A percentile compares a stretch with the other conserved stretches of the same genome.
Evolutionary conservation across 2,329 filamentous ascomycete species (phyloP).

Genomic region (Alternaria infectoria): DNA sequence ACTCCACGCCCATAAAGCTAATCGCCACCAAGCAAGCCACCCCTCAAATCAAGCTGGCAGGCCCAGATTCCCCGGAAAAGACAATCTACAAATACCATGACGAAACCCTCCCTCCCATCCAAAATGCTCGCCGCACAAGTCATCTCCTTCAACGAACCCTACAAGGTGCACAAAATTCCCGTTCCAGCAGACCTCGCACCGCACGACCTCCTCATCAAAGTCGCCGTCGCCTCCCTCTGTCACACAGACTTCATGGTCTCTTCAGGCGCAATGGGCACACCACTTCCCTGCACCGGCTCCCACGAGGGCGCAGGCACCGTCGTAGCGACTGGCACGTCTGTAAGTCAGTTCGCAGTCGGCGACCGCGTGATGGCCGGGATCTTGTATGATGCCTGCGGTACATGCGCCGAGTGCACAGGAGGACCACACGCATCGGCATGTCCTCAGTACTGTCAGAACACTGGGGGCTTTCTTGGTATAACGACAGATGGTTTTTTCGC

Average conservation of each 20-base stretch:
- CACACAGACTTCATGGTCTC: slow-evolving; percentile 67
- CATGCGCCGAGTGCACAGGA: neutral
- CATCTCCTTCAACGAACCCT: slow-evolving; percentile 62
- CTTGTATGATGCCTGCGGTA: neutral
- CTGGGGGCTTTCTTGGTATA: neutral
- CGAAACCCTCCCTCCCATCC: slow-evolving; percentile 45
- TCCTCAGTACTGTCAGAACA: neutral
- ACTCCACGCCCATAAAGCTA: neutral
- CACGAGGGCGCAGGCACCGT: slow-evolving; percentile 63
- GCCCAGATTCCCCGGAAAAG: neutral
- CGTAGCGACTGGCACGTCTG: slow-evolving; percentile 53
- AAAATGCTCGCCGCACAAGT: slow-evolving; percentile 58
- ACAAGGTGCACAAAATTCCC: slow-evolving; percentile 58
- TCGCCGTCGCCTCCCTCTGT: slow-evolving; percentile 66
- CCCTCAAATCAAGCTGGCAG: neutral
- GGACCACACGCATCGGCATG: neutral
- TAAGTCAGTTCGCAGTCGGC: slow-evolving; percentile 21
- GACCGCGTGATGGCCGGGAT: neutral
- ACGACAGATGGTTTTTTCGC: neutral
- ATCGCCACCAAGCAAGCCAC: neutral
- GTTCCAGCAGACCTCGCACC: slow-evolving; percentile 56
- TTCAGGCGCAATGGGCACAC: slow-evolving; percentile 56
- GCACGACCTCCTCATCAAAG: slow-evolving; percentile 65
- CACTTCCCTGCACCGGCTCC: slow-evolving; percentile 56
- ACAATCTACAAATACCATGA: neutral